phyloP scores from a whole-genome alignment of 371 early-diverging fungal genomes.

The Mucor circinelloides region DNA sequence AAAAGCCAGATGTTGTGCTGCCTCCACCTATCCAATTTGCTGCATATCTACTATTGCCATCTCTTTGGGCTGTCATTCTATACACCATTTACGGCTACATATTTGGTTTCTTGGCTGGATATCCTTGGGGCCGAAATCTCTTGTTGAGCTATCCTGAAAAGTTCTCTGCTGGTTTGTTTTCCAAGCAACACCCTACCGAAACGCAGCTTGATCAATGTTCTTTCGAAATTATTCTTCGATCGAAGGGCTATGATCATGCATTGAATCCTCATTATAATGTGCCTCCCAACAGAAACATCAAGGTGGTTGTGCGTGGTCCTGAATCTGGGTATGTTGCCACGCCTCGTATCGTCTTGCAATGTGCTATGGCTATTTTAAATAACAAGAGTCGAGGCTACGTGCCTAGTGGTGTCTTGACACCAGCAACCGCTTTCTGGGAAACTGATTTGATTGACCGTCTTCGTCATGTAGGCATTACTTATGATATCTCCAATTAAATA shows the following conservation, averaged over 20 bases:
- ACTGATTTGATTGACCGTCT: slow-evolving; percentile 58
- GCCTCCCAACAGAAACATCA: slow-evolving; percentile 47
- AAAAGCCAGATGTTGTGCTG: slow-evolving; percentile 21
- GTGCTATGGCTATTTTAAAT: slow-evolving; percentile 51
- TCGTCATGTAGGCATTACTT: slow-evolving; percentile 57
- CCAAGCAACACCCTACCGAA: slow-evolving; percentile 60
- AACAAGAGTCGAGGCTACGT: slow-evolving; percentile 37
- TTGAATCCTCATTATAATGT: slow-evolving; percentile 15
- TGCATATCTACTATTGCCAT: slow-evolving; percentile 59
- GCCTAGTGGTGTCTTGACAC: slow-evolving; percentile 65
- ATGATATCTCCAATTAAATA: slow-evolving; percentile 32
- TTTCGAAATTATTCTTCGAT: slow-evolving; percentile 56
- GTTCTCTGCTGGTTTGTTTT: slow-evolving; percentile 57
- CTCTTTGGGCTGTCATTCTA: slow-evolving; percentile 45
- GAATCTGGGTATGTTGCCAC: slow-evolving; percentile 69
- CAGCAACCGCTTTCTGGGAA: slow-evolving; percentile 63
- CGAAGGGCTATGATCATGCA: slow-evolving; percentile 52
- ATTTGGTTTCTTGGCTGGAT: slow-evolving; percentile 54
- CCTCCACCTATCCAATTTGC: slow-evolving; percentile 64
- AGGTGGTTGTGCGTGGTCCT: slow-evolving; percentile 59
- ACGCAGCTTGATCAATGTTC: slow-evolving; percentile 58
- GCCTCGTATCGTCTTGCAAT: slow-evolving; percentile 59
- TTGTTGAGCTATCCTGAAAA: slow-evolving; percentile 61
- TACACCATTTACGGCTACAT: slow-evolving; percentile 40
- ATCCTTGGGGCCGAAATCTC: slow-evolving; percentile 58